Conservation (phyloP, 2,329 filamentous ascomycete genomes). For the Pyricularia grisea region DNA sequence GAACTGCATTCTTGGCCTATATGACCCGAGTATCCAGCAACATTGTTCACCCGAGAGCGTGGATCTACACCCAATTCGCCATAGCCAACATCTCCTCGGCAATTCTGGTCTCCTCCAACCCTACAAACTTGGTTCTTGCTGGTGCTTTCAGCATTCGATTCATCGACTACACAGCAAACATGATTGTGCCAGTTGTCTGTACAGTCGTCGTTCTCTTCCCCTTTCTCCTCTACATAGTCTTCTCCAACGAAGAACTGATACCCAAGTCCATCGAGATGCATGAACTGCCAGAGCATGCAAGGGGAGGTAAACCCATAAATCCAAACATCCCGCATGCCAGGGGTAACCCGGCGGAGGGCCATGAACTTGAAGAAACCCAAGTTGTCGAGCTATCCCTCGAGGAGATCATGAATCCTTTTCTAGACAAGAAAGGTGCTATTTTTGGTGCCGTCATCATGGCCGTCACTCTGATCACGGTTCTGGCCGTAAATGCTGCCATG, state of each 20-base stretch:
- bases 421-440: slow-evolving; percentile 56
- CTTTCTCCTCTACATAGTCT: slow-evolving; percentile 60
- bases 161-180: slow-evolving; percentile 66
- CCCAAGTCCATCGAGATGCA: slow-evolving; percentile 60
- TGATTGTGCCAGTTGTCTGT: slow-evolving; percentile 62
- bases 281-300: slow-evolving; percentile 49
- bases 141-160: slow-evolving; percentile 66
- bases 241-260: slow-evolving; percentile 53
- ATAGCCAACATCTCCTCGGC: slow-evolving; percentile 66
- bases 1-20: slow-evolving; percentile 66
- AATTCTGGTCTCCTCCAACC: slow-evolving; percentile 69
- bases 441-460: slow-evolving; percentile 61
- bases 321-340: slow-evolving; percentile 62
- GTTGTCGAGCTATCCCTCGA: slow-evolving; percentile 27
- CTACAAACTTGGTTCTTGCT: slow-evolving; percentile 65
- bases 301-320: slow-evolving; percentile 50
- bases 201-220: slow-evolving; percentile 62
- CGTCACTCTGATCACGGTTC: slow-evolving; percentile 53
- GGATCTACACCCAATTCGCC: slow-evolving; percentile 65
- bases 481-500: slow-evolving; percentile 52
- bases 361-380: slow-evolving; percentile 30
- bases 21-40: slow-evolving; percentile 69
- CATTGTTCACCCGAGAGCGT: slow-evolving; percentile 60
- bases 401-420: slow-evolving; percentile 67
- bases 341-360: slow-evolving; percentile 36